Evolutionary conservation across 129 eudicot species (phyloP).

Genomic region (Chrysanthemum lavandulifolium): DNA sequence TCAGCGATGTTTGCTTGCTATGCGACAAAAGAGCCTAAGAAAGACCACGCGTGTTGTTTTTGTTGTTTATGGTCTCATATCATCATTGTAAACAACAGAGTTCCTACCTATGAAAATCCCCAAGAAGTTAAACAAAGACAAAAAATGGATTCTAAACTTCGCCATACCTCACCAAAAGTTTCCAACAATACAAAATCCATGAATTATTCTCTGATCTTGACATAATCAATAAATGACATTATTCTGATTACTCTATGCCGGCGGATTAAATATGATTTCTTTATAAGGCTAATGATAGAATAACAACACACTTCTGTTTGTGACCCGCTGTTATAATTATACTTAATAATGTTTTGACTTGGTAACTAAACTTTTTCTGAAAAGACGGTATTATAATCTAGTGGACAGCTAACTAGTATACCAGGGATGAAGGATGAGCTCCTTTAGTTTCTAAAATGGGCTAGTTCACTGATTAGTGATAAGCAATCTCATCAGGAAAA

Average conservation of each 20-base stretch:
- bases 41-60: slow-evolving; percentile 18
- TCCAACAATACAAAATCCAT: not conserved
- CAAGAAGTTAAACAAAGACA: not conserved
- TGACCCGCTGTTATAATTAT: no score
- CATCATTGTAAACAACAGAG: not conserved
- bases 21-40: not conserved
- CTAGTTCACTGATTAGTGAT: no score
- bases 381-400: no score
- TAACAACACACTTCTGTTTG: no score
- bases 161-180: not conserved
- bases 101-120: not conserved
- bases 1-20: not conserved
- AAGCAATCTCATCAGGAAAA: no score
- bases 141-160: not conserved
- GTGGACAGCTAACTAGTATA: no score
- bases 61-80: not conserved
- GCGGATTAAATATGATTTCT: slow-evolving; percentile 5
- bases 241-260: slow-evolving; percentile 22
- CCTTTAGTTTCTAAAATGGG: no score
- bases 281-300: not conserved
- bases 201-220: not conserved
- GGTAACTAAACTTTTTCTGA: no score
- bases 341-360: no score
- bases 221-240: slow-evolving; percentile 3
- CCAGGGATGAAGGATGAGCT: no score